Evolutionary conservation across 2,329 filamentous ascomycete genomes (phyloP).

Genomic region (Fusarium secorum): DNA sequence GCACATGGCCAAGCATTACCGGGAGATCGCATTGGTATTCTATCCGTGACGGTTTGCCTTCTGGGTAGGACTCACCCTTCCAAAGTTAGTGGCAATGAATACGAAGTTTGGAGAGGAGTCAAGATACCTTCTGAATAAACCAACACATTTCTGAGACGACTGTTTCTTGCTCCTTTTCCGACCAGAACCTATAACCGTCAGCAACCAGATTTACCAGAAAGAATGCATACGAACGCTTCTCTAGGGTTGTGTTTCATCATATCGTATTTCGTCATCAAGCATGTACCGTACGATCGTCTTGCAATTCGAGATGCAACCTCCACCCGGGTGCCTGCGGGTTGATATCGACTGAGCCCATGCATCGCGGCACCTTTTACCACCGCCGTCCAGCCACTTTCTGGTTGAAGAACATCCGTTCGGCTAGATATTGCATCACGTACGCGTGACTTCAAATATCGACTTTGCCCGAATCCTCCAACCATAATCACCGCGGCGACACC

Average conservation of each 20-base stretch:
- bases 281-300: slow-evolving; percentile 49
- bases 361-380: slow-evolving; percentile 61
- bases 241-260: slow-evolving; percentile 48
- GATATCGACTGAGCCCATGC: slow-evolving; percentile 47
- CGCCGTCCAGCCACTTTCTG: slow-evolving; percentile 58
- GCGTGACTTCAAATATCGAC: slow-evolving; percentile 53
- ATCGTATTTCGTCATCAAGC: slow-evolving; percentile 48
- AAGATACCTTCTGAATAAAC: slow-evolving; percentile 50
- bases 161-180: slow-evolving; percentile 48
- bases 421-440: slow-evolving; percentile 48
- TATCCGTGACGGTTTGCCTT: slow-evolving; percentile 47
- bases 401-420: slow-evolving; percentile 55
- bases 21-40: slow-evolving; percentile 52
- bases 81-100: background rate
- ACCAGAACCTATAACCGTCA: slow-evolving; percentile 47
- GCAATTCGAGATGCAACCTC: slow-evolving; percentile 49
- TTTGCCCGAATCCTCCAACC: slow-evolving; percentile 59
- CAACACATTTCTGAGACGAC: slow-evolving; percentile 51
- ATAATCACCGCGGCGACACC: slow-evolving; percentile 53
- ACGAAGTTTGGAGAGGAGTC: background rate
- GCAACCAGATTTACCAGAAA: background rate
- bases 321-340: slow-evolving; percentile 41
- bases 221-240: slow-evolving; percentile 45
- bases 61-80: slow-evolving; percentile 51
- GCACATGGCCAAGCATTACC: slow-evolving; percentile 45